These are phyloP conservation scores for Marvania coccoides DNA, from an alignment of 139 green algal species.

Conservation along the genomic window DNA sequence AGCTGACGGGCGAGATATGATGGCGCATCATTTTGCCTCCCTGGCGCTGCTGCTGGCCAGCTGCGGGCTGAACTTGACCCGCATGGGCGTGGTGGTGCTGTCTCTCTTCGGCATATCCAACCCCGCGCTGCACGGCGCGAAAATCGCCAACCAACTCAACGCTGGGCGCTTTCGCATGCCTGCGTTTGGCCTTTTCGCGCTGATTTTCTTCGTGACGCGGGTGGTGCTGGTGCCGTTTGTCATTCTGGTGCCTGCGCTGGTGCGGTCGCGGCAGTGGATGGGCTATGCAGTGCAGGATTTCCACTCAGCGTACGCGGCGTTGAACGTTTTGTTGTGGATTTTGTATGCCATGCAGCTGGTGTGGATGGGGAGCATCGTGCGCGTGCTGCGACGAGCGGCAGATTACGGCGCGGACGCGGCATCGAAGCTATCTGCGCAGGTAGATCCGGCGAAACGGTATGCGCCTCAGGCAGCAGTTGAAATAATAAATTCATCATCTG, in stretches of 20 bases:
- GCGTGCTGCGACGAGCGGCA: conserved; percentile 4
- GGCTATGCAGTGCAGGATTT: conserved; percentile 14
- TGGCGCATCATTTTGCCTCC: conserved; percentile 19
- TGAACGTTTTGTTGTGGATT: conserved; percentile 11
- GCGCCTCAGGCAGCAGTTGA: background rate
- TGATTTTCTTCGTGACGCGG: conserved; percentile 11
- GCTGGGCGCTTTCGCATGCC: background rate
- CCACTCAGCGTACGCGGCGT: background rate
- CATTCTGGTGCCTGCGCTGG: conserved; percentile 6
- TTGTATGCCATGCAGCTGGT: conserved; percentile 28
- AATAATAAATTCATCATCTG: conserved; percentile 1
- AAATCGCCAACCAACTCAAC: conserved; percentile 25
- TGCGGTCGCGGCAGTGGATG: background rate
- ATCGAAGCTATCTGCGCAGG: background rate
- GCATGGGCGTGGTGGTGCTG: conserved; percentile 13
- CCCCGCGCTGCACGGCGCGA: conserved; percentile 21
- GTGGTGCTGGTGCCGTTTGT: conserved; percentile 17
- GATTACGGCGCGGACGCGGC: background rate
- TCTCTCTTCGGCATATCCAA: conserved; percentile 20
- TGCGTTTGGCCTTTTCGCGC: conserved; percentile 13
- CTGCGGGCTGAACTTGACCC: conserved; percentile 5
- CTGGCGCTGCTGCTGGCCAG: conserved; percentile 18
- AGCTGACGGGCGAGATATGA: conserved; percentile 17
- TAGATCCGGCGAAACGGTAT: conserved; percentile 26
- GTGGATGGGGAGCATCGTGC: conserved; percentile 22